Percentiles rank a stretch among this genome's conserved stretches.
Evolutionary conservation across 768 basidiomycete species (phyloP).

Genomic region (Boletus sp.): DNA sequence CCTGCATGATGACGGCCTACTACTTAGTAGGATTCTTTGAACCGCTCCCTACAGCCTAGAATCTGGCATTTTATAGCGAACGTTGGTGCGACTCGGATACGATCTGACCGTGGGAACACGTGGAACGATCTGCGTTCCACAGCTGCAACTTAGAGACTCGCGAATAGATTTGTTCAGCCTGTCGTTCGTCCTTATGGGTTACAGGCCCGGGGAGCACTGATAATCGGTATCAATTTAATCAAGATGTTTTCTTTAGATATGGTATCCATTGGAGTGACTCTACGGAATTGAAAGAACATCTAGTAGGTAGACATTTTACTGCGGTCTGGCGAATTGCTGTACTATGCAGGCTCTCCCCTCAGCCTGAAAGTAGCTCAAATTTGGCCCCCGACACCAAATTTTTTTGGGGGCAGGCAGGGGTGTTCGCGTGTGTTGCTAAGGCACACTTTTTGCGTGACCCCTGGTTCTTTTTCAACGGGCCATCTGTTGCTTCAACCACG

Average conservation of each 20-base stretch:
- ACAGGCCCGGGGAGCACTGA: not conserved
- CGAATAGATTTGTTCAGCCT: no score
- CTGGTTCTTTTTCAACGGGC: not conserved
- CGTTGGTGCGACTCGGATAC: no score
- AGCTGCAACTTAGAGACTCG: no score
- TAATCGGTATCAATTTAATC: not conserved
- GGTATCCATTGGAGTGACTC: not conserved
- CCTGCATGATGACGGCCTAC: not conserved
- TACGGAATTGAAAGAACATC: not conserved
- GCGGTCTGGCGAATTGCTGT: not conserved
- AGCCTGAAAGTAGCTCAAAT: no score
- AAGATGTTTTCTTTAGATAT: not conserved
- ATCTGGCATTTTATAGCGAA: no score
- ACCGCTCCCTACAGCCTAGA: no score
- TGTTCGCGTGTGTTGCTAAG: not conserved
- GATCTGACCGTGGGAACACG: no score
- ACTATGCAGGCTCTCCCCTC: not conserved
- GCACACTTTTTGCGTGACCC: not conserved
- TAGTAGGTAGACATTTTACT: not conserved
- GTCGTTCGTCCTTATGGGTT: no score
- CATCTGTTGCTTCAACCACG: not conserved
- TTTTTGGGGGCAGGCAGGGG: not conserved
- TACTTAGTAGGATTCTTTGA: not conserved
- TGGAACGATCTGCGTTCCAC: no score
- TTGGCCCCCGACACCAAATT: no score